A percentile compares a stretch with the other conserved stretches of the same genome.
These are phyloP conservation scores for Lanmaoa pseudosensibilis DNA, from an alignment of 768 basidiomycete species.

Conservation along the genomic window DNA sequence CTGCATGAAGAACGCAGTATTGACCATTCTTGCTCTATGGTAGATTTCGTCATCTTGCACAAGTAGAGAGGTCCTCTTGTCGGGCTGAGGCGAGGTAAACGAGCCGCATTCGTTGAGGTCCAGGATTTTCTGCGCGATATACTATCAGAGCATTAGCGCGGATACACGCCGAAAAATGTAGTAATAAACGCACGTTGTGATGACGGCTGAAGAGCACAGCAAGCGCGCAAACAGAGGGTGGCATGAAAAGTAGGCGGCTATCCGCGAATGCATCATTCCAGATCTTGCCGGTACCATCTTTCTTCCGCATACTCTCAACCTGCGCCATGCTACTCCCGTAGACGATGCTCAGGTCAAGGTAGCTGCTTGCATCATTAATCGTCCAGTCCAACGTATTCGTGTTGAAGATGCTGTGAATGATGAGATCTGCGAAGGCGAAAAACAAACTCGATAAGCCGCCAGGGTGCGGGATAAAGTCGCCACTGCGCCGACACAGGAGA, in stretches of 20 bases:
- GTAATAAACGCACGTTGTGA: constrained; percentile 56
- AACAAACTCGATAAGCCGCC: constrained; percentile 71
- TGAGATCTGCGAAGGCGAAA: constrained; percentile 76
- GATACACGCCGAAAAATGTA: not conserved
- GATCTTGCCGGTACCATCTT: constrained; percentile 68
- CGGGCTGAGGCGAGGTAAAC: constrained; percentile 33
- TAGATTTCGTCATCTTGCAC: constrained; percentile 78
- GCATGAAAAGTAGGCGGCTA: constrained; percentile 63
- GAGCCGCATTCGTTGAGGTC: constrained; percentile 65
- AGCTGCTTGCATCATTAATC: constrained; percentile 67
- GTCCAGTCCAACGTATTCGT: constrained; percentile 47
- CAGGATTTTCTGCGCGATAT: constrained; percentile 63
- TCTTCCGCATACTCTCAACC: constrained; percentile 51
- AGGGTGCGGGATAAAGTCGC: constrained; percentile 52
- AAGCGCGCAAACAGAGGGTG: constrained; percentile 67
- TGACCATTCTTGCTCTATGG: constrained; percentile 69
- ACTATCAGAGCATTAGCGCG: constrained; percentile 42
- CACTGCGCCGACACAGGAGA: constrained; percentile 46
- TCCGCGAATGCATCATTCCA: constrained; percentile 73
- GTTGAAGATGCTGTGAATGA: constrained; percentile 75
- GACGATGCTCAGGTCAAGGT: constrained; percentile 73
- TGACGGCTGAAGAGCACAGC: constrained; percentile 70
- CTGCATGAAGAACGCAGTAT: constrained; percentile 70
- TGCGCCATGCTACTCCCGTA: constrained; percentile 60
- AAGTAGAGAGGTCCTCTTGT: constrained; percentile 22